Evolutionary conservation across 176 grass and related monocot genomes (phyloP).

Genomic region (Neostapfia colusana): DNA sequence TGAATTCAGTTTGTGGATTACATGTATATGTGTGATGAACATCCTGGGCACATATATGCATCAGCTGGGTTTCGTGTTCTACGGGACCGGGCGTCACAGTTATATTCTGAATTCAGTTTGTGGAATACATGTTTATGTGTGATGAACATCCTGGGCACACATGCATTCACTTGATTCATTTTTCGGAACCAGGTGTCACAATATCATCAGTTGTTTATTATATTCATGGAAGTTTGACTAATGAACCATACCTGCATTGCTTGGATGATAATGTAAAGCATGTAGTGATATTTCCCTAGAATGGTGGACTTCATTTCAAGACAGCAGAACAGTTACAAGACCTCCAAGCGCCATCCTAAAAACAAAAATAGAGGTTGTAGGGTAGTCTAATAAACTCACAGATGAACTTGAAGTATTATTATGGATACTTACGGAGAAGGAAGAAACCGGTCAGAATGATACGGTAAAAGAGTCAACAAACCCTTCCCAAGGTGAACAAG

Average conservation of each 20-base stretch:
- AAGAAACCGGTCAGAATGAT: conserved; percentile 95
- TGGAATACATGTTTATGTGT: too few species aligned
- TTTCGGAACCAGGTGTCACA: too few species aligned
- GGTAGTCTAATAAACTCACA: background rate
- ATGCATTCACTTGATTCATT: too few species aligned
- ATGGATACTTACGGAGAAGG: conserved; percentile 76
- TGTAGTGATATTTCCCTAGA: conserved; percentile 93
- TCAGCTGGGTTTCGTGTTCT: too few species aligned
- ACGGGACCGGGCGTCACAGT: too few species aligned
- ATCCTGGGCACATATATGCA: too few species aligned
- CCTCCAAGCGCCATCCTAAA: conserved; percentile 88
- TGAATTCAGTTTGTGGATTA: too few species aligned
- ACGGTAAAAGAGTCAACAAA: conserved; percentile 89
- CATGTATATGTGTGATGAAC: too few species aligned
- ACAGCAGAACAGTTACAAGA: conserved; percentile 83
- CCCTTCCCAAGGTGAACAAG: conserved; percentile 98
- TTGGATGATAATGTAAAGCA: conserved; percentile 81
- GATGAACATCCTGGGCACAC: too few species aligned
- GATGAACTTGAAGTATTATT: background rate
- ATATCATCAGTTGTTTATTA: background rate
- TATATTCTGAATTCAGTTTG: too few species aligned
- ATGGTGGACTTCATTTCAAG: conserved; percentile 94
- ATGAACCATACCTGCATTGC: conserved; percentile 80
- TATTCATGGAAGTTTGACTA: background rate
- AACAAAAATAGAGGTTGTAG: background rate